A percentile compares a stretch with the other conserved stretches of the same genome.
Conservation (phyloP, 2,329 filamentous ascomycete genomes). For the Ophiostoma triangulosporum region DNA sequence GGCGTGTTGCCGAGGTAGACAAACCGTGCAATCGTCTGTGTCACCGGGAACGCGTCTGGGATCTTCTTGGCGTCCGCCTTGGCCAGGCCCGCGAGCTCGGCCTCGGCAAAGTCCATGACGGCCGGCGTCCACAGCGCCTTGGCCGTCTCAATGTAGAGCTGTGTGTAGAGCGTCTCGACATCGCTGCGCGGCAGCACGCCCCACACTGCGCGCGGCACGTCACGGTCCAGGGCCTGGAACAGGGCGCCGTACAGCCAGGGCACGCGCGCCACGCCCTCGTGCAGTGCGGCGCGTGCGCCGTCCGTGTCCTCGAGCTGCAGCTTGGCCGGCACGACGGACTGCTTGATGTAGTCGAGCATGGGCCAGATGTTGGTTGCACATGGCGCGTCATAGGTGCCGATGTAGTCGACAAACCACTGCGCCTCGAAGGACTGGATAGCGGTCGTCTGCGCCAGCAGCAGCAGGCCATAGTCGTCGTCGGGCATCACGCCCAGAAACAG, state of each 20-base stretch:
- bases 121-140: slow-evolving; percentile 67
- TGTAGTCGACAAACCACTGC: slow-evolving; percentile 61
- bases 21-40: slow-evolving; percentile 52
- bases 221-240: slow-evolving; percentile 67
- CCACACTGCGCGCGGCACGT: slow-evolving; percentile 72
- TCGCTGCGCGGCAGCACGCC: slow-evolving; percentile 54
- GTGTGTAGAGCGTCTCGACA: slow-evolving; percentile 54
- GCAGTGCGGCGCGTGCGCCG: slow-evolving; percentile 51
- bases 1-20: slow-evolving; percentile 66
- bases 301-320: slow-evolving; percentile 54
- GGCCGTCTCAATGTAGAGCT: slow-evolving; percentile 61
- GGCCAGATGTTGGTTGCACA: slow-evolving; percentile 11
- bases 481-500: slow-evolving; percentile 64
- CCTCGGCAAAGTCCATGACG: neutral
- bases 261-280: slow-evolving; percentile 53
- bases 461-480: slow-evolving; percentile 70
- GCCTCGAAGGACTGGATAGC: slow-evolving; percentile 71
- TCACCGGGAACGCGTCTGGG: slow-evolving; percentile 24
- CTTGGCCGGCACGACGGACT: slow-evolving; percentile 65
- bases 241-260: slow-evolving; percentile 78
- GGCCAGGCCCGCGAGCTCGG: neutral
- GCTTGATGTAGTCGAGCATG: slow-evolving; percentile 50
- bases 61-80: slow-evolving; percentile 24
- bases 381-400: slow-evolving; percentile 24
- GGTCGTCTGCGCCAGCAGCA: slow-evolving; percentile 69